Conservation (phyloP, 768 basidiomycete genomes). For the Calvatia gigantea region DNA sequence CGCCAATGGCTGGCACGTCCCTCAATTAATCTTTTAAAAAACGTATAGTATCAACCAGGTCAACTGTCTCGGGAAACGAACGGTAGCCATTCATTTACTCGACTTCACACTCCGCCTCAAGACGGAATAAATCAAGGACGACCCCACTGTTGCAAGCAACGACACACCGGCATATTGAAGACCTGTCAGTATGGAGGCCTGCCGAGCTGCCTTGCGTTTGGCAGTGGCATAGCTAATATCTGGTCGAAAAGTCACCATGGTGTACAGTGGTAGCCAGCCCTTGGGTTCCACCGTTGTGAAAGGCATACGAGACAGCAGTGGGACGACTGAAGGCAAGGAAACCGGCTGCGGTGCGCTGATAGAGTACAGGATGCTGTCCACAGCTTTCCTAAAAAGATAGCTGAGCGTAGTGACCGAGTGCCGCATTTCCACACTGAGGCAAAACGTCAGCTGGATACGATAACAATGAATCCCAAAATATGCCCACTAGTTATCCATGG, state of each 20-base stretch:
- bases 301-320: conserved; percentile 44
- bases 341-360: conserved; percentile 50
- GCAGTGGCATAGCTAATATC: conserved; percentile 90
- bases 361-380: conserved; percentile 73
- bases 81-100: conserved; percentile 28
- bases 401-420: conserved; percentile 81
- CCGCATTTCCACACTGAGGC: conserved; percentile 85
- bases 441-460: conserved; percentile 17
- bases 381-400: conserved; percentile 74
- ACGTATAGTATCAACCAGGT: conserved; percentile 9
- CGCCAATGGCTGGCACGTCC: conserved; percentile 12
- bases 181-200: conserved; percentile 57
- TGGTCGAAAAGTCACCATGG: conserved; percentile 97
- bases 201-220: conserved; percentile 62
- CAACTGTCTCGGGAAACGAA: conserved; percentile 26
- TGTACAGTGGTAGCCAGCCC: conserved; percentile 93
- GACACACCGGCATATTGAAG: conserved; percentile 47
- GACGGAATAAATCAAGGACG: conserved; percentile 12
- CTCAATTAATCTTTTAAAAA: conserved; percentile 7
- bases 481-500: conserved; percentile 95
- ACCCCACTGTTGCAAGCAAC: conserved; percentile 37
- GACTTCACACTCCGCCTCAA: conserved; percentile 2
- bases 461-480: conserved; percentile 14
- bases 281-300: conserved; percentile 57
- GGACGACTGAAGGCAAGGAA: conserved; percentile 43